Conservation (phyloP, 2,329 filamentous ascomycete genomes). For the Pestalotiopsis sp. region DNA sequence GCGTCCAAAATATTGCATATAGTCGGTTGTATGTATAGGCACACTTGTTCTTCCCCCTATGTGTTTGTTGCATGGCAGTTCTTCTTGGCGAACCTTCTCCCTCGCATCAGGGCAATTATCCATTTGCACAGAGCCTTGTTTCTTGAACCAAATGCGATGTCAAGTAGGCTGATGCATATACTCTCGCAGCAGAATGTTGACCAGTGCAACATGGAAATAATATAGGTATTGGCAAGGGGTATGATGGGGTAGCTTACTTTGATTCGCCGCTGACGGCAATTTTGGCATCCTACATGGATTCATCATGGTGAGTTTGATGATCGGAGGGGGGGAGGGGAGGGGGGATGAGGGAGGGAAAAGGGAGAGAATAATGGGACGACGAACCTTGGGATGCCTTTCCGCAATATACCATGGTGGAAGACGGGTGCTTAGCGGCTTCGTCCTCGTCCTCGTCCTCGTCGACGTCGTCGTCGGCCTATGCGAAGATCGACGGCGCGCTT, state of each 20-base stretch:
- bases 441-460: background rate
- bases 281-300: constrained; percentile 41
- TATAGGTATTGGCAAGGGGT: constrained; percentile 6
- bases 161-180: background rate
- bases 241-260: constrained; percentile 43
- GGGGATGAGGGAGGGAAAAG: too few relatives aligned
- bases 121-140: background rate
- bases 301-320: background rate
- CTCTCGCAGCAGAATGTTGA: background rate
- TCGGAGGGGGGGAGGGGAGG: background rate
- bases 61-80: background rate
- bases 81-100: background rate
- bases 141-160: background rate
- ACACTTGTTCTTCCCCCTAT: background rate
- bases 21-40: background rate
- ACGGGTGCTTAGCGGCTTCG: background rate
- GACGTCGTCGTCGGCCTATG: background rate
- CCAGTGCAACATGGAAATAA: constrained; percentile 8
- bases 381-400: constrained; percentile 56
- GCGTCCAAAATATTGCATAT: background rate
- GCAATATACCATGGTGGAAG: constrained; percentile 53
- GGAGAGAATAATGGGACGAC: background rate
- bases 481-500: constrained; percentile 3
- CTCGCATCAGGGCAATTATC: background rate
- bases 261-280: constrained; percentile 55